Evolutionary conservation across 1,284 basidiomycete species (phyloP).

Genomic region (Ganoderma sinense): DNA sequence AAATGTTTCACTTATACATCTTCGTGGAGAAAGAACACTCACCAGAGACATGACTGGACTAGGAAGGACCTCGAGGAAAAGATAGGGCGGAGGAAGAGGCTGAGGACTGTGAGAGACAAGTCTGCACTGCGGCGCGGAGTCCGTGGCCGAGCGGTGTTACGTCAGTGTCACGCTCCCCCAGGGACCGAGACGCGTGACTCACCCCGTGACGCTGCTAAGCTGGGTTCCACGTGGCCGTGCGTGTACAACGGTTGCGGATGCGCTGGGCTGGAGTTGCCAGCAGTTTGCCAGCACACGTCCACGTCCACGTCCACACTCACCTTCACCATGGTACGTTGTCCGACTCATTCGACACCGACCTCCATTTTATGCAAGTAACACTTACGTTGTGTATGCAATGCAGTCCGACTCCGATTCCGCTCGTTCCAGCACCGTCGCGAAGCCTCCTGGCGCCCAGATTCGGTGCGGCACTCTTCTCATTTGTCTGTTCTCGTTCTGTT

Average conservation of each 20-base stretch:
- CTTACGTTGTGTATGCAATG: not conserved
- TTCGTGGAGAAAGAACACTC: constrained; percentile 18
- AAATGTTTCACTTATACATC: not conserved
- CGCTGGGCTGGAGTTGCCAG: constrained; percentile 36
- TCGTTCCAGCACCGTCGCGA: constrained; percentile 53
- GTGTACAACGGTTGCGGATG: constrained; percentile 2
- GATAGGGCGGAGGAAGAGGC: not conserved
- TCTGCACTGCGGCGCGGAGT: not conserved
- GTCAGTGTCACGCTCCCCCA: constrained; percentile 22
- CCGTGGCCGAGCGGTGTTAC: constrained; percentile 22
- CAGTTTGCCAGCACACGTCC: constrained; percentile 41
- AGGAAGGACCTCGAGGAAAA: not conserved
- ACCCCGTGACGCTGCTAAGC: not conserved
- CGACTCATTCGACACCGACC: not conserved
- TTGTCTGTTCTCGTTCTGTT: not conserved
- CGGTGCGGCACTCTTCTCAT: constrained; percentile 55
- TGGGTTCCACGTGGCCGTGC: constrained; percentile 32
- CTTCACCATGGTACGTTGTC: constrained; percentile 40
- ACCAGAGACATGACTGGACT: constrained; percentile 48
- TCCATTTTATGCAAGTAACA: not conserved
- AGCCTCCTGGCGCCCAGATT: constrained; percentile 80
- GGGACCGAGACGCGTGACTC: constrained; percentile 4
- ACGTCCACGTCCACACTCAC: constrained; percentile 30
- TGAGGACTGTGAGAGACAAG: not conserved
- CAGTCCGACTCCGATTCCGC: constrained; percentile 48